Evolutionary conservation across 306 rosid species (phyloP), one percentile per base, ranked within the genome.

Genomic region (Acacia confusa): DNA sequence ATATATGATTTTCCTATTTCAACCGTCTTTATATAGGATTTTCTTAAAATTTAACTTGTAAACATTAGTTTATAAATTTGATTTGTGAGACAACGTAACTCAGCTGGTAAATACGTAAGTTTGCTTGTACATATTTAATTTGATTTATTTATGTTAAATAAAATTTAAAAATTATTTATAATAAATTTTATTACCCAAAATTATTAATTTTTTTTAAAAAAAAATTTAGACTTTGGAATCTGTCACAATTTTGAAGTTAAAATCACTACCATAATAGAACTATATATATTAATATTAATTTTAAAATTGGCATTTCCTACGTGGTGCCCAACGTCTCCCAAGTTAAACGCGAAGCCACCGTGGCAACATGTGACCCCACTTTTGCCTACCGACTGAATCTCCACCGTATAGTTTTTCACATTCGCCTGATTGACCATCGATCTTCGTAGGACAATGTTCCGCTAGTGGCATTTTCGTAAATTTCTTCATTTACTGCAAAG

Each of bases 381-480:
- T 6, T 27, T 32, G 20, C 4, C 75, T 17, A 43, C 16, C 1
- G 64, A 53, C 25, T 34, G 41, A n/a, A 75, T 74, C 57, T 68
- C 0, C 10, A 13, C 74, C 84, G 81, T 82, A n/a, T 10, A 50
- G 61, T 78, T 27, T 1, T 11, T 38, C n/a, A 24, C 44, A 44
- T 64, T 17, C 55, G 17, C 34, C 12, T 14, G 53, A 66, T 64
- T 22, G 64, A 41, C 66, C 82, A 34, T 4, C 30, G 9, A 28
- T 25, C 38, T 11, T 27, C 36, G 8, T 72, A 70, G 65, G 1
- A 17, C 43, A 12, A 9, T 44, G 14, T 9, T 19, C 25, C 60
- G 44, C 44, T 55, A 85, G 90, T 92, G 97, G 89, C 77, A 92
- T 47, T 90, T 86, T 79, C 48, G 98, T 92, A 86, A 88, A 86